A percentile compares a stretch with the other conserved stretches of the same genome.
Evolutionary conservation across 176 grass and related monocot species (phyloP).

Genomic region (Cocos nucifera): DNA sequence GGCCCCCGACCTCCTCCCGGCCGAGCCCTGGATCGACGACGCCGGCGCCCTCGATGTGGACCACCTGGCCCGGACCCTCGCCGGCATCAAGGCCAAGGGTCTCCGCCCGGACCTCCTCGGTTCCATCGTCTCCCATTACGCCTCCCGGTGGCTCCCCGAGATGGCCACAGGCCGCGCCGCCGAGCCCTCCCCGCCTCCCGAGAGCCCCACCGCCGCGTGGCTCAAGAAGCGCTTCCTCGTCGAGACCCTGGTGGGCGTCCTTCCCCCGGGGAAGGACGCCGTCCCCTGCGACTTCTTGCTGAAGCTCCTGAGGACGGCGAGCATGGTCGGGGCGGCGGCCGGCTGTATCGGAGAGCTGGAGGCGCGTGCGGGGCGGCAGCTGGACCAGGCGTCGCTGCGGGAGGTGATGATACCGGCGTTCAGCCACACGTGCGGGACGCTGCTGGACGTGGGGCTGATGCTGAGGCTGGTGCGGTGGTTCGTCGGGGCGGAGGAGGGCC

Average conservation of each 20-base stretch:
- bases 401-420: conserved; percentile 89
- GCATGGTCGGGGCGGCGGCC: conserved; percentile 72
- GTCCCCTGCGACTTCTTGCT: conserved; percentile 78
- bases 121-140: conserved; percentile 74
- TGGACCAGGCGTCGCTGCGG: conserved; percentile 65
- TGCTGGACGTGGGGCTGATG: conserved; percentile 78
- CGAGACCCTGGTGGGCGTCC: conserved; percentile 70
- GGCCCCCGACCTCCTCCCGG: too few species aligned
- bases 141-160: conserved; percentile 86
- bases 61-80: conserved; percentile 60
- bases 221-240: conserved; percentile 76
- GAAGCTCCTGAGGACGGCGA: conserved; percentile 61
- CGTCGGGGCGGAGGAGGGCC: conserved; percentile 8
- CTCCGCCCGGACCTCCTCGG: conserved; percentile 56
- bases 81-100: conserved; percentile 52
- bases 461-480: conserved; percentile 69
- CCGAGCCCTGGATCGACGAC: conserved; percentile 28
- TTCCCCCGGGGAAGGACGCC: conserved; percentile 36
- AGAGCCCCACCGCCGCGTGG: conserved; percentile 82
- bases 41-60: conserved; percentile 63
- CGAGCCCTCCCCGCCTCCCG: conserved; percentile 23
- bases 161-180: conserved; percentile 23
- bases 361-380: conserved; percentile 49
- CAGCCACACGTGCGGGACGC: conserved; percentile 47
- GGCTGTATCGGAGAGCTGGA: conserved; percentile 62